Evolutionary conservation across 208 protist species (phyloP).

Genomic region (Vickermania spadyakhi): DNA sequence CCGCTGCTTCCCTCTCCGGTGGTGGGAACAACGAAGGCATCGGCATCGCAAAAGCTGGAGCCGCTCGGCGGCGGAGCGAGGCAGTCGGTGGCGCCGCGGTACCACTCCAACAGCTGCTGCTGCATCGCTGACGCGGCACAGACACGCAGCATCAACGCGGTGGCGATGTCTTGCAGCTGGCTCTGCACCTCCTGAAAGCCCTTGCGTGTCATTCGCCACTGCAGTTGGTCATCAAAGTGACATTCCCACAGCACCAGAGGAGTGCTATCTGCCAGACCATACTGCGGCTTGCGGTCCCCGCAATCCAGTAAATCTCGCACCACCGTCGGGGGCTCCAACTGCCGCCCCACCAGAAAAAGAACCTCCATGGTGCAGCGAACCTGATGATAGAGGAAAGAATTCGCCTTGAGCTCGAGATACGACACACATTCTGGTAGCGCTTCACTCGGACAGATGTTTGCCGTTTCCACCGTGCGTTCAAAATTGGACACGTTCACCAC

Average conservation of each 20-base stretch:
- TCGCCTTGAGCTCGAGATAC: conserved; percentile 87
- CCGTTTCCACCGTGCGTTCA: conserved; percentile 56
- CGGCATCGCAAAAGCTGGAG: neutral
- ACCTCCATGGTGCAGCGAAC: conserved; percentile 94
- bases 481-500: conserved; percentile 90
- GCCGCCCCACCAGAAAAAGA: conserved; percentile 82
- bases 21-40: neutral
- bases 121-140: conserved; percentile 50
- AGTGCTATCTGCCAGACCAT: conserved; percentile 63
- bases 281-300: conserved; percentile 69
- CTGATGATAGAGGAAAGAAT: conserved; percentile 96
- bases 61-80: neutral
- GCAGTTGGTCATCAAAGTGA: conserved; percentile 28
- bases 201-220: conserved; percentile 53
- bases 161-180: conserved; percentile 73
- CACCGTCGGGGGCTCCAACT: conserved; percentile 49
- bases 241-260: conserved; percentile 84
- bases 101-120: conserved; percentile 55
- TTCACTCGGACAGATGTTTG: conserved; percentile 43
- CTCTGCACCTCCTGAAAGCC: conserved; percentile 34
- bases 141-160: conserved; percentile 52
- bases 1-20: conserved; percentile 2
- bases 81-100: conserved; percentile 18
- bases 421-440: conserved; percentile 55
- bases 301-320: conserved; percentile 46